Base-by-base conservation (phyloP, 345 rosid species). In the Rhizophora apiculata region DNA sequence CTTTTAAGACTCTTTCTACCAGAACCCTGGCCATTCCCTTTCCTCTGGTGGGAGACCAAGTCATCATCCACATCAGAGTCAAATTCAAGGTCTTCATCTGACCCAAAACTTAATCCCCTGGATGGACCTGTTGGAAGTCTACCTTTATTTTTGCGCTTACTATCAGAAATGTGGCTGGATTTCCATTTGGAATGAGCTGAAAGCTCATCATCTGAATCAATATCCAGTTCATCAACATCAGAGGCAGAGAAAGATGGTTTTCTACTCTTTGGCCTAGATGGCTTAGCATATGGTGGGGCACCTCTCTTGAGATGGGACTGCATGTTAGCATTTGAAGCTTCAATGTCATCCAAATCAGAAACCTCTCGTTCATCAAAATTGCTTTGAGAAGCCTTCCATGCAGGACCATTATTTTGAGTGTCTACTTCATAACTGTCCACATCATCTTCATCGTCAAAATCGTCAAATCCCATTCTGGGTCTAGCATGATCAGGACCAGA, bases 401-500 rank as follows among this genome's bases (percentile, higher is more conserved):
- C 72, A 15, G 84, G 78, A 60, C 68, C 73, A 62, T 64, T 74
- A 64, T 61, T 81, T 49, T 70, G 60, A 57, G 83, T 74, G 34
- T 92, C 99, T 54, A 95, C 70, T 84, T 92, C 99, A 52, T 92
- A 92, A 84, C 90, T 87, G 73, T 92, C 92, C 68, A 95, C 73
- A 63, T 92, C 96, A 84, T 95, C 99, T 76, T 85, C 93, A 71
- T 94, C 97, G 26, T 86, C 96, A 76, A 89, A 89, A 85, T 95
- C 99, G 81, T 95, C 89, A 82, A 95, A 95, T 11, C 97, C 97
- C 26, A 37, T 67, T 76, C 87, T 80, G 61, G 81, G 79, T 78
- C 81, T 68, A 46, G 68, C 78, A 65, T 63, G 65, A 60, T 79
- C 67, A 66, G 36, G 66, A 55, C 81, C 88, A 68, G 86, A 76